Evolutionary conservation across 768 basidiomycete species (phyloP).

Genomic region (Rhizopogon vinicolor): DNA sequence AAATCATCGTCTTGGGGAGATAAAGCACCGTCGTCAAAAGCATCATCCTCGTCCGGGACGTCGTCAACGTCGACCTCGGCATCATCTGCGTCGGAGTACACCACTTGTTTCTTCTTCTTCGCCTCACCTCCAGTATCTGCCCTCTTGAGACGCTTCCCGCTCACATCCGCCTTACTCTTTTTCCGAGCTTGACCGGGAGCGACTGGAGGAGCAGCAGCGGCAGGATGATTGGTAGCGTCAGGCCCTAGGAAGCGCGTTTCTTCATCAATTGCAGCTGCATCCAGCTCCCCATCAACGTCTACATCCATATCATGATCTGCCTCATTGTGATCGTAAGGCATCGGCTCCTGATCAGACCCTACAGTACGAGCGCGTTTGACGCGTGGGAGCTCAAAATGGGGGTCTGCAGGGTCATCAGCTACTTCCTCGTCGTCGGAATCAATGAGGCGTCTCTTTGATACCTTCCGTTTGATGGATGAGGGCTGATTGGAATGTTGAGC

Average conservation of each 20-base stretch:
- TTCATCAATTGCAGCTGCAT: slow-evolving; percentile 9
- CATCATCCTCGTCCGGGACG: slow-evolving; percentile 20
- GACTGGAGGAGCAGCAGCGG: not conserved
- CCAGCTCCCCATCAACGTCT: slow-evolving; percentile 36
- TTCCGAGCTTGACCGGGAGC: slow-evolving; percentile 1
- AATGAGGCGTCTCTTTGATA: slow-evolving; percentile 20
- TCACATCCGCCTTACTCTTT: slow-evolving; percentile 7
- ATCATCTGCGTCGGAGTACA: slow-evolving; percentile 27
- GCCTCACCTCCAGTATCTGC: slow-evolving; percentile 8
- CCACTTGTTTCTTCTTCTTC: slow-evolving; percentile 15
- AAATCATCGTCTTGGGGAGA: slow-evolving; percentile 22
- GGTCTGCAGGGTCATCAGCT: slow-evolving; percentile 41
- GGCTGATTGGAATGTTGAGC: slow-evolving; percentile 11
- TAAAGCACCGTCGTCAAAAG: slow-evolving; percentile 17
- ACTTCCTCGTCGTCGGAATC: slow-evolving; percentile 34
- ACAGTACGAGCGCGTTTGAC: slow-evolving; percentile 21
- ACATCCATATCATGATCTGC: slow-evolving; percentile 40
- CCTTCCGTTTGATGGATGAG: slow-evolving; percentile 15
- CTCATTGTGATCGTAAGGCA: slow-evolving; percentile 28
- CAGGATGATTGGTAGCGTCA: not conserved
- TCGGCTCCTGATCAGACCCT: slow-evolving; percentile 22
- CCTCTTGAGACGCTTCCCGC: slow-evolving; percentile 13
- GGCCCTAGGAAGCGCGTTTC: slow-evolving; percentile 20
- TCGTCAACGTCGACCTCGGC: slow-evolving; percentile 19
- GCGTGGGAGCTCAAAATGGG: slow-evolving; percentile 45